Percentiles rank a stretch among this genome's conserved stretches.
Evolutionary conservation across 2,329 filamentous ascomycete species (phyloP).

Genomic region (Lecanicillium sp.): DNA sequence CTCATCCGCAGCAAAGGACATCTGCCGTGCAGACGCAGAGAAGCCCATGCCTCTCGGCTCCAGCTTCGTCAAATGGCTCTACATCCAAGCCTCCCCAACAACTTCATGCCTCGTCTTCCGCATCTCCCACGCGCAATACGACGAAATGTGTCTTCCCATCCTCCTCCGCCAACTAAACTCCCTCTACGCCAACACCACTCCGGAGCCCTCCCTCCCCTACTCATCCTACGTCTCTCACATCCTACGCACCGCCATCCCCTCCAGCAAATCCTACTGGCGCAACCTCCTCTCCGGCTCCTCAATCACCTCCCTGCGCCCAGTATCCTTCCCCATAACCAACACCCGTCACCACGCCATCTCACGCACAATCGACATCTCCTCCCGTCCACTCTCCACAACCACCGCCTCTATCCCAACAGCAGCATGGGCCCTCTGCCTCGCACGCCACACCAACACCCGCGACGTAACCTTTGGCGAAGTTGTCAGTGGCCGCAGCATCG

Average conservation of each 20-base stretch:
- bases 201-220: slow-evolving; percentile 29
- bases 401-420: slow-evolving; percentile 58
- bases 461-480: slow-evolving; percentile 61
- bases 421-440: slow-evolving; percentile 56
- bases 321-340: slow-evolving; percentile 25
- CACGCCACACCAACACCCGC: slow-evolving; percentile 38
- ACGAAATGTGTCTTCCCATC: slow-evolving; percentile 57
- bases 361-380: slow-evolving; percentile 34
- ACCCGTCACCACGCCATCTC: slow-evolving; percentile 33
- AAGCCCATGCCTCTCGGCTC: slow-evolving; percentile 49
- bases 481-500: slow-evolving; percentile 54
- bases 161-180: slow-evolving; percentile 52
- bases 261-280: slow-evolving; percentile 53
- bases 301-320: slow-evolving; percentile 35
- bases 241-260: slow-evolving; percentile 29
- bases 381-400: slow-evolving; percentile 46
- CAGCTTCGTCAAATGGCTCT: slow-evolving; percentile 51
- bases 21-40: slow-evolving; percentile 48
- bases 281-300: slow-evolving; percentile 47
- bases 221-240: slow-evolving; percentile 37
- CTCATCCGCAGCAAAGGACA: slow-evolving; percentile 35
- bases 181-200: slow-evolving; percentile 25
- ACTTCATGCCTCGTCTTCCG: slow-evolving; percentile 45
- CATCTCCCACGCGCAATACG: slow-evolving; percentile 62
- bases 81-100: slow-evolving; percentile 28